Evolutionary conservation across 257 asterid genomes (phyloP).

Genomic region (Catharanthus roseus): DNA sequence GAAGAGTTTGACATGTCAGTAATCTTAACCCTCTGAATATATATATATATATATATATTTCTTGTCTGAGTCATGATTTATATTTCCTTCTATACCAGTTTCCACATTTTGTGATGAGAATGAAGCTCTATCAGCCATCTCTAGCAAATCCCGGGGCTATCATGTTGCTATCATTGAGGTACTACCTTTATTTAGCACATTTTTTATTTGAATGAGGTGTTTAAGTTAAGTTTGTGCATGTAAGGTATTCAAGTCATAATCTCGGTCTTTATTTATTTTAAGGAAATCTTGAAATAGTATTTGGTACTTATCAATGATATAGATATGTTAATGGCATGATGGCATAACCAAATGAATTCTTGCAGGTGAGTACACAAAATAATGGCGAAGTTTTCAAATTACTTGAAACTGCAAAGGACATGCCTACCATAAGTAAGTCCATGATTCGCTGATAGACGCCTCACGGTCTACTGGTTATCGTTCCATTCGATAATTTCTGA

Average conservation of each 20-base stretch:
- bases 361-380: conserved; percentile 30
- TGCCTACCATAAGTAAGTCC: conserved; percentile 45
- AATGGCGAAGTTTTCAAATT: conserved; percentile 27
- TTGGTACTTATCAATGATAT: background rate
- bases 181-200: conserved; percentile 3
- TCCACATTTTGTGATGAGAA: conserved; percentile 29
- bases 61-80: background rate
- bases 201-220: conserved; percentile 3
- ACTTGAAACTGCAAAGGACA: conserved; percentile 35
- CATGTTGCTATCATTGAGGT: conserved; percentile 55
- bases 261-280: background rate
- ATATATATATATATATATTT: background rate
- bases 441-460: background rate
- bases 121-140: conserved; percentile 39
- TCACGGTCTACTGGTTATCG: background rate
- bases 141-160: conserved; percentile 34
- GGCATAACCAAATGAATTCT: background rate
- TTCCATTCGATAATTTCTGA: background rate
- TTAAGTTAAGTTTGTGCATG: background rate
- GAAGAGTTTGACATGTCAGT: background rate
- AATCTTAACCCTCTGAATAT: background rate
- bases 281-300: background rate
- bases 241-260: background rate
- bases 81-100: conserved; percentile 22
- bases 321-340: background rate